phyloP scores from a whole-genome alignment of 148 eudicot genomes.

The Silene conica region DNA sequence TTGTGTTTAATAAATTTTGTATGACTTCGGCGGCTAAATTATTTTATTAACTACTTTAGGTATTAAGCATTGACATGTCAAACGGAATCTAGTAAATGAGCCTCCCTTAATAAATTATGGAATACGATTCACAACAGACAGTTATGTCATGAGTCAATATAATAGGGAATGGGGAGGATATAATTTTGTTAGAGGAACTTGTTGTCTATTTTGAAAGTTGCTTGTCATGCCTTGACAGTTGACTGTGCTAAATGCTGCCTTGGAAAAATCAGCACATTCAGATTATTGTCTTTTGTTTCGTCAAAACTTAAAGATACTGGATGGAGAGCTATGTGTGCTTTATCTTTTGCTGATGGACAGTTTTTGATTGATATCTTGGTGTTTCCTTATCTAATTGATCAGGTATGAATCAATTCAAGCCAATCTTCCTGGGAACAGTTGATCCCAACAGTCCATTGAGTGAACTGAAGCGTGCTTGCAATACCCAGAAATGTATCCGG shows the following conservation, averaged over 20 bases:
- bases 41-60: no score
- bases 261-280: no score
- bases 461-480: conserved; percentile 86
- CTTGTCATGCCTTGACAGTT: no score
- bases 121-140: no score
- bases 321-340: neutral
- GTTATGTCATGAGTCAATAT: no score
- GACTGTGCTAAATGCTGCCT: no score
- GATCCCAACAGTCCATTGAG: conserved; percentile 82
- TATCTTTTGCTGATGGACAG: neutral
- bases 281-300: neutral
- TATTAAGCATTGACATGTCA: no score
- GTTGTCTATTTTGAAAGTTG: neutral
- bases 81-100: no score
- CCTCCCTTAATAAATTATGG: no score
- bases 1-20: no score
- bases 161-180: neutral
- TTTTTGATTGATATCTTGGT: neutral
- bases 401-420: conserved; percentile 99
- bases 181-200: neutral
- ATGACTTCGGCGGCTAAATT: no score
- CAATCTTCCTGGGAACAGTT: conserved; percentile 81
- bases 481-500: conserved; percentile 92
- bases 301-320: neutral
- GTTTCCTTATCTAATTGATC: conserved; percentile 5